Evolutionary conservation across 345 rosid species (phyloP), one percentile per base, ranked within the genome.

Genomic region (Atalantia buxifolia): DNA sequence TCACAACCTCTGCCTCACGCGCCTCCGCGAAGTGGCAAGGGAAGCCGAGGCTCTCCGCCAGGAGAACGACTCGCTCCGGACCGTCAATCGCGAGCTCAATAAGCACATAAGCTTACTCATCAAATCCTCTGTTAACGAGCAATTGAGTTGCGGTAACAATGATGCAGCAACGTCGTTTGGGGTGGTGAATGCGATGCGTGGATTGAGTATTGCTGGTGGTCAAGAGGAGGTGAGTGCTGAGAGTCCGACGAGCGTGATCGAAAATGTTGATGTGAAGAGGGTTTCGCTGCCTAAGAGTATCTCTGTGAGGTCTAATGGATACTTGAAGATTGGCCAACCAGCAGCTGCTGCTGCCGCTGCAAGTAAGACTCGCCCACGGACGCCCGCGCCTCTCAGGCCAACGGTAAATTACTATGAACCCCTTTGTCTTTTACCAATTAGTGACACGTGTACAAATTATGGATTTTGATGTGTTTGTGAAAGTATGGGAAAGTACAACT

Each of bases 261-360:
- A 79, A 77, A 72, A 33, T 25, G 81, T 31, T 28, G 86, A 84
- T 30, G 71, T 40, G 50, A 85, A 85, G 82, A 79, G 86, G 76
- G 77, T 83, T 63, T 64, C 81, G 67, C 68, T 88, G 81, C 92
- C 90, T 18, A 88, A 85, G 84, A 87, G 88, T 56, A 87, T 88
- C 10, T 86, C 92, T 60, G 88, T 87, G 78, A 83, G 92, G 80
- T 86, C 90, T 12, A 84, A 82, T 63, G 87, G 84, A 2, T 85
- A 85, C 84, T 77, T 87, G 85, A 88, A 82, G 83, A 62, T 74
- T 57, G 80, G 61, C 13, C 85, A 64, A 22, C 53, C 60, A 10
- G 33, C 78, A 31, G 24, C 79, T 36, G 24, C 62, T 12, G 35
- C 35, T 5, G 35, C 35, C 21, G 30, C 25, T 74, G 12, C 65